These are phyloP conservation scores for Aspergillus oerlinghausenensis DNA, from an alignment of 2,329 filamentous ascomycete species.

Conservation along the genomic window DNA sequence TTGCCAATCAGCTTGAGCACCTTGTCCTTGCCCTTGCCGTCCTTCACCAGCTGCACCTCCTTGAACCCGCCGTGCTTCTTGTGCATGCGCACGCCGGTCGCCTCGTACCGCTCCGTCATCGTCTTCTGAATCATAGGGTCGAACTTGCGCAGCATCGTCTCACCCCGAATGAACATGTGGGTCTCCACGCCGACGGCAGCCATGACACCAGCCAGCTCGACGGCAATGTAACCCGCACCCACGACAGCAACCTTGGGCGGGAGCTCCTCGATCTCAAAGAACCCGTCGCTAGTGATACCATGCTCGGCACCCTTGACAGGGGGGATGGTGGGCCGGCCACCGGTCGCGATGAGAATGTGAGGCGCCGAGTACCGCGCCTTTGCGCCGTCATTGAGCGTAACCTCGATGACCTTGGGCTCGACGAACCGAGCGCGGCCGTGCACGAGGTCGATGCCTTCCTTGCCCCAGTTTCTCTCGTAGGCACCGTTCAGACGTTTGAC, in stretches of 20 bases:
- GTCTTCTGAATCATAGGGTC: conserved; percentile 51
- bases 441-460: conserved; percentile 48
- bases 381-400: conserved; percentile 40
- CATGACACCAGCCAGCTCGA: conserved; percentile 49
- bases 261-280: conserved; percentile 48
- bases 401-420: conserved; percentile 42
- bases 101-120: conserved; percentile 49
- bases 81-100: conserved; percentile 46
- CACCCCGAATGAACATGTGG: conserved; percentile 48
- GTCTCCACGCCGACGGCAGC: conserved; percentile 47
- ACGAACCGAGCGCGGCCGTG: conserved; percentile 46
- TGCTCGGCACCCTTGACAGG: conserved; percentile 43
- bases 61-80: conserved; percentile 44
- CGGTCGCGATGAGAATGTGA: conserved; percentile 47
- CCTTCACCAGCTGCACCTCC: conserved; percentile 42
- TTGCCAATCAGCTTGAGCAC: conserved; percentile 41
- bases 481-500: conserved; percentile 44
- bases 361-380: conserved; percentile 39
- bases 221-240: conserved; percentile 49
- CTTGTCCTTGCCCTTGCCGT: conserved; percentile 45
- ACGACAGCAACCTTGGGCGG: conserved; percentile 49
- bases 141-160: conserved; percentile 48
- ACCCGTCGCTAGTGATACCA: conserved; percentile 50
- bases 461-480: conserved; percentile 48
- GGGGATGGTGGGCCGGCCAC: conserved; percentile 44